Evolutionary conservation across 2,329 filamentous ascomycete genomes (phyloP).

Genomic region (Daldinia sp.): DNA sequence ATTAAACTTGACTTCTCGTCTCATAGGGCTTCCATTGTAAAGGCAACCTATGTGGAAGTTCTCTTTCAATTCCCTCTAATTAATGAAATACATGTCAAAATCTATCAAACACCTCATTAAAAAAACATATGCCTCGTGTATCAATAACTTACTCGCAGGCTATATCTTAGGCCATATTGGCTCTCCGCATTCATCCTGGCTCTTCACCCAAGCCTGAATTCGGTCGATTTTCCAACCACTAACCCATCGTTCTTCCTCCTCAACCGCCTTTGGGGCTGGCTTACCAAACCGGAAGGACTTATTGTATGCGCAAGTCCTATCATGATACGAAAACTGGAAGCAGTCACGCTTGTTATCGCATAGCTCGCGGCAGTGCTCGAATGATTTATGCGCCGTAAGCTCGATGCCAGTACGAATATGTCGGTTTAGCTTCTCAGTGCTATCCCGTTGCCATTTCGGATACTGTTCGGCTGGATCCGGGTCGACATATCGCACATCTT

Average conservation of each 20-base stretch:
- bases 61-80: no score
- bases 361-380: conserved; percentile 54
- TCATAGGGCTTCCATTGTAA: no score
- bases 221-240: conserved; percentile 55
- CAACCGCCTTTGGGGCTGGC: conserved; percentile 45
- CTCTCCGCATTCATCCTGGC: conserved; percentile 48
- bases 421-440: conserved; percentile 42
- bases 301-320: conserved; percentile 51
- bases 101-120: no score
- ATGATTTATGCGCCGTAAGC: conserved; percentile 52
- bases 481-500: conserved; percentile 55
- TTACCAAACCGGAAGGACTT: conserved; percentile 51
- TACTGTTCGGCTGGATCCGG: conserved; percentile 38
- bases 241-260: conserved; percentile 45
- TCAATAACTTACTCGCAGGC: no score
- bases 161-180: conserved; percentile 28
- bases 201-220: conserved; percentile 52
- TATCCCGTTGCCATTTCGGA: conserved; percentile 45
- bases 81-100: no score
- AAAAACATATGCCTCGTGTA: no score
- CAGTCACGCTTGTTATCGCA: conserved; percentile 53
- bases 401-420: conserved; percentile 49
- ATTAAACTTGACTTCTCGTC: no score
- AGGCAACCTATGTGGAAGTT: no score
- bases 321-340: conserved; percentile 53